Base-by-base conservation (phyloP, 192 early-diverging fungal genomes). In the Coemansia aciculifera region DNA sequence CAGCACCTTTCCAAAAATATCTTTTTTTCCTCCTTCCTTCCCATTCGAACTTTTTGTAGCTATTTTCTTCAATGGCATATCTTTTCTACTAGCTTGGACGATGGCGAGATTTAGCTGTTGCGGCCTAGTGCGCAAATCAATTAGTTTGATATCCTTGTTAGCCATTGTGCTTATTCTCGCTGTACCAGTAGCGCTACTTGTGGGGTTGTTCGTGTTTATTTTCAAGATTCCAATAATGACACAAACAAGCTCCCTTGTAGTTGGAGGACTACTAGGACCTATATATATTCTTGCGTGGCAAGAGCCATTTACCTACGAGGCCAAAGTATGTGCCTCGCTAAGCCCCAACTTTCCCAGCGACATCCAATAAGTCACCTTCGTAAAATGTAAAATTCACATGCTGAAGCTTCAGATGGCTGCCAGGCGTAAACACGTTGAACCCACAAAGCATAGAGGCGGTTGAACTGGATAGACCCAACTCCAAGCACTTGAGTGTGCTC, bases 241-340 rank as follows among this genome's bases (percentile, higher is more conserved):
- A 7, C 36, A 10, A 36, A 36, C 36, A 2, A 36, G 8, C 46
- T n/a, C 15, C 11, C 42, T 43, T 17, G 42, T 13, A 5, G 13
- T 17, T 17, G 17, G 3, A 43, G 42, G 17, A 17, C 42, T 17
- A 43, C 0, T 3, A 12, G 42, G 10, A 0, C 0, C 17, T 43
- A 15, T 43, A n/a, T 57, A 42, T 15, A 27, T 42, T 19, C 31
- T 21, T 23, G 39, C 34, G 29, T 64, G 69, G 69, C 39, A 64
- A 11, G 57, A 59, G 29, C 63, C 69, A 11, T 64, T 49, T 31
- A n/a, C 19, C 29, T 72, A 72, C 24, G 57, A 64, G 19, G 62
- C 69, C 40, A 72, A 65, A 36, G 36, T 36, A 9, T 36, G 8
- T 36, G 36, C 36, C 36, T 36, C 36, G 8, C 36, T 36, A 36